Evolutionary conservation across 805 yeast species (phyloP).

Genomic region (Candida maltosa): DNA sequence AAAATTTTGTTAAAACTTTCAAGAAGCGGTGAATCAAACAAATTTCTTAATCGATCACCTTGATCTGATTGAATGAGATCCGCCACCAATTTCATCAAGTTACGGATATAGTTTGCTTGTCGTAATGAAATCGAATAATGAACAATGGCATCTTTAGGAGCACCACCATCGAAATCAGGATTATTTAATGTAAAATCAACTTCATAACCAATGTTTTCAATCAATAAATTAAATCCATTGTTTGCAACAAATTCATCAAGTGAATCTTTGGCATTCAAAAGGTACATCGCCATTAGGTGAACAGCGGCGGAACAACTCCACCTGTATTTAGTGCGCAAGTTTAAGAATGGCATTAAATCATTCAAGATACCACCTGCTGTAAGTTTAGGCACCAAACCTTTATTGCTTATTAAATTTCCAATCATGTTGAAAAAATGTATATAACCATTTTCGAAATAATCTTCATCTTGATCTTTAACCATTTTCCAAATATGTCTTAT

Average conservation of each 20-base stretch:
- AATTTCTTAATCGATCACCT: conserved; percentile 79
- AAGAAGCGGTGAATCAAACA: conserved; percentile 82
- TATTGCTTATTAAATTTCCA: conserved; percentile 57
- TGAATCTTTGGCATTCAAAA: conserved; percentile 43
- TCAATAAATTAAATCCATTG: conserved; percentile 63
- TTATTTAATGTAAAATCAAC: conserved; percentile 57
- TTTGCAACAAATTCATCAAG: conserved; percentile 61
- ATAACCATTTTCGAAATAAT: conserved; percentile 39
- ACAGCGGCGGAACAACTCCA: conserved; percentile 63
- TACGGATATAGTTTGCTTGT: conserved; percentile 48
- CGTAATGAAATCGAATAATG: conserved; percentile 54
- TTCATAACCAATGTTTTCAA: conserved; percentile 56
- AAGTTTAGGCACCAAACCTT: conserved; percentile 52
- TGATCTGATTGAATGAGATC: conserved; percentile 67
- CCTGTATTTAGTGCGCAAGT: conserved; percentile 47
- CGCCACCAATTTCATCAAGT: conserved; percentile 60
- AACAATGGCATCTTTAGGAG: conserved; percentile 50
- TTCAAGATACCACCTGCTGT: conserved; percentile 75
- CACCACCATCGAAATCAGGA: conserved; percentile 56
- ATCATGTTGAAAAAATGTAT: conserved; percentile 58
- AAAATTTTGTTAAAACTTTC: conserved; percentile 57
- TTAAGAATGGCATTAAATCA: conserved; percentile 60
- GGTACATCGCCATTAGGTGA: conserved; percentile 50
- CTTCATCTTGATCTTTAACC: conserved; percentile 37
- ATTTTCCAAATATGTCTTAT: conserved; percentile 59